Base-by-base conservation (phyloP, 2,329 filamentous ascomycete species). In the Penicillium brasilianum region DNA sequence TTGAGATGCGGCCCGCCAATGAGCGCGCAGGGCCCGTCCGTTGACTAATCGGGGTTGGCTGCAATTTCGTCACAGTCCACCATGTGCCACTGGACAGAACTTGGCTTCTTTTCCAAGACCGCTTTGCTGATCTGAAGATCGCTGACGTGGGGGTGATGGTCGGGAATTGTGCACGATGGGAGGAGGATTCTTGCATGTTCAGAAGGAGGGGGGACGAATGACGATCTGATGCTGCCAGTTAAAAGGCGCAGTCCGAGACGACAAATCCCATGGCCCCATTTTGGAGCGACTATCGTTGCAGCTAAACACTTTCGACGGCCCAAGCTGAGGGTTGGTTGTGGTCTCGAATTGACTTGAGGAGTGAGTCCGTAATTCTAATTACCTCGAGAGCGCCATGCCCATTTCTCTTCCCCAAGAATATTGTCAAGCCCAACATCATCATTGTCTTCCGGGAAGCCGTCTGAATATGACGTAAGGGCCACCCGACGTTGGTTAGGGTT, bases 51-150 rank as follows among this genome's bases (percentile, higher is more conserved):
- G 22, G 16, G 13, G 20, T 50, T 37, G 49, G 37, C 28, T 46
- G 37, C 61, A 58, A 56, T 61, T 64, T 64, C 59, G 58, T 59
- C 61, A 61, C 50, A 53, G 22, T 39, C 32, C 50, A 37, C 32
- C n/a, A 25, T 13, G 20, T 34, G 34, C 41, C 39, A 43, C 43
- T 58, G 55, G 48, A 28, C 34, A 53, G 43, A 59, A 56, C 57
- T 53, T 59, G 53, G 41, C 52, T 56, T 54, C 52, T 44, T 50
- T 59, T 60, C 55, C 58, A 57, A 59, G 59, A 32, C 51, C 30
- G 48, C 30, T 32, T 18, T 28, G 67, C 63, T 58, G 68, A 71
- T 71, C 65, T 49, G 69, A 69, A 66, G 69, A 71, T 71, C 69
- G 52, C 62, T 70, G 67, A 69, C 67, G 69, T 69, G 68, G 67